Percentiles rank a stretch among this genome's conserved stretches.
phyloP scores from a whole-genome alignment of 768 basidiomycete genomes.

The Phanerochaete sordida region DNA sequence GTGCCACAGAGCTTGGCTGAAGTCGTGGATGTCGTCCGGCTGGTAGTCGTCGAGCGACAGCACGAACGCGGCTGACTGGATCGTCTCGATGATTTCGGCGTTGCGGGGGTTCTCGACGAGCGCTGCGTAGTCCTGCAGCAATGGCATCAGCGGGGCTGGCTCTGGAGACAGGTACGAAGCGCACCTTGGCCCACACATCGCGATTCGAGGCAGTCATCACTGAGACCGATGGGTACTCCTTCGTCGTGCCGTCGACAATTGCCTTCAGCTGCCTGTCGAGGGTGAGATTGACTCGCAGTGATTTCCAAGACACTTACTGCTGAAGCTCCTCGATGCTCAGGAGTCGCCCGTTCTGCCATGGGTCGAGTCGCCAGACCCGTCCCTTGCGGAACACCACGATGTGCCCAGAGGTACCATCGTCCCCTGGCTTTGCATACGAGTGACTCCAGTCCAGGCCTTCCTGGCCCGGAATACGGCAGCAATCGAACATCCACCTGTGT shows the following conservation, averaged over 20 bases:
- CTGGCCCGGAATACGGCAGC: slow-evolving; percentile 73
- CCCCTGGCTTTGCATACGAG: slow-evolving; percentile 43
- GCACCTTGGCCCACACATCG: slow-evolving; percentile 86
- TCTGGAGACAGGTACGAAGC: not conserved
- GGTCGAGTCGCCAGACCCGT: slow-evolving; percentile 77
- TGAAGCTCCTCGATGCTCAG: slow-evolving; percentile 65
- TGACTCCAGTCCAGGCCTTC: slow-evolving; percentile 68
- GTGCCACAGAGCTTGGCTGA: slow-evolving; percentile 79
- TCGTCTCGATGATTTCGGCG: slow-evolving; percentile 57
- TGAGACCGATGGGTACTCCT: slow-evolving; percentile 72
- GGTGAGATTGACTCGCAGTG: not conserved
- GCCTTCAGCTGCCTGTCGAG: slow-evolving; percentile 60
- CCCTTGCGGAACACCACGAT: slow-evolving; percentile 85
- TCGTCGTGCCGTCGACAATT: slow-evolving; percentile 61
- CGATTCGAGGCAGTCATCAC: slow-evolving; percentile 76
- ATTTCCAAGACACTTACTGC: slow-evolving; percentile 37
- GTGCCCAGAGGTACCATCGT: slow-evolving; percentile 65
- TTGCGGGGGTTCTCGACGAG: slow-evolving; percentile 62
- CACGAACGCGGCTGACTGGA: slow-evolving; percentile 84
- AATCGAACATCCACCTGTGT: slow-evolving; percentile 88
- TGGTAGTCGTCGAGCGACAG: slow-evolving; percentile 71
- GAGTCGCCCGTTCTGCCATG: slow-evolving; percentile 49
- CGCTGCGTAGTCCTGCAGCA: slow-evolving; percentile 55
- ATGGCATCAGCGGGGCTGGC: not conserved
- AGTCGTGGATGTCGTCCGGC: slow-evolving; percentile 49